Evolutionary conservation across 306 rosid species (phyloP), one percentile per base, ranked within the genome.

Genomic region (Alnus glutinosa): DNA sequence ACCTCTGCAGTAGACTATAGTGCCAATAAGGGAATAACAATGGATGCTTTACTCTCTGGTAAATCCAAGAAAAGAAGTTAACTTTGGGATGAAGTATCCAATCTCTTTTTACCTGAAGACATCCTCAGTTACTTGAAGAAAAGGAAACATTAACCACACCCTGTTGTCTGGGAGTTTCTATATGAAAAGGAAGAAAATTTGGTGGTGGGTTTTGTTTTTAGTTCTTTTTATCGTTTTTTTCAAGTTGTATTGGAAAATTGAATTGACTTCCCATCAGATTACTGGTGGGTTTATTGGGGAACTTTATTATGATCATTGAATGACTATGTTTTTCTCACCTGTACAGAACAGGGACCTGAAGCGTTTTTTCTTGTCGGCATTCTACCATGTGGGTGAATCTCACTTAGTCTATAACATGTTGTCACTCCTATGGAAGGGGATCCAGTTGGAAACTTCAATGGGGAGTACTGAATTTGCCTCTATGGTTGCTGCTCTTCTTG

Each of bases 391-490:
- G 51, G 92, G 88, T 1, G 98, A 95, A 36, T 75, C 98, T 58
- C 98, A 95, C 83, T 85, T 95, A 15, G 91, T 88, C 36, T 95
- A 90, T 88, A 95, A 95, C 83, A 95, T 95, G 98, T 19, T 91
- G 28, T 95, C 98, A 2, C 97, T 95, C 64, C 84, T 95, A 42
- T 95, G 98, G 98, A 95, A 92, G 74, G 98, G 98, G 44, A 85
- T 90, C 68, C 92, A 87, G 18, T 79, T 95, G 61, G 98, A 95
- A 76, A 76, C 70, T 2, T 79, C 98, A 2, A 89, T 92, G 93
- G 92, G 94, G 39, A 91, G 96, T 58, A 5, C 67, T 0, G 76
- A 90, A 39, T 95, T 86, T 57, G 89, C 96, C 23, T 89, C 98
- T 36, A 91, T 90, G 94, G 84, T 90, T 5, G 91, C 96, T 71